Base-by-base conservation (phyloP, 495 filamentous ascomycete species). In the Aspergillus carlsbadensis region DNA sequence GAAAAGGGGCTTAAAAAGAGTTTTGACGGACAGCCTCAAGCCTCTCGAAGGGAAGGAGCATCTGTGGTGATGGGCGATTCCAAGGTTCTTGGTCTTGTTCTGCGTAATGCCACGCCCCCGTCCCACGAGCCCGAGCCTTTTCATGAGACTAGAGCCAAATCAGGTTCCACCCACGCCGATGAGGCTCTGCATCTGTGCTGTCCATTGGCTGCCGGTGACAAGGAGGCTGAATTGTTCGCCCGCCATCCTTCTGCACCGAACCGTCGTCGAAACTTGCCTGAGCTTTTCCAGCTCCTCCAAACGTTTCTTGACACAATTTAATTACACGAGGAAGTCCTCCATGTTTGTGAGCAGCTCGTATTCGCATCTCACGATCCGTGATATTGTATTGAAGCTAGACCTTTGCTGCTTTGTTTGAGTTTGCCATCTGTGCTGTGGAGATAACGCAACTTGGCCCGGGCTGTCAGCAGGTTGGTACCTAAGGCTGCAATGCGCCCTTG, bases 221-320 rank as follows among this genome's bases (percentile, higher is more conserved):
- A 65, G 57, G 63, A 65, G 63, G 63, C 63, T 65, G 63, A 65
- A 65, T 48, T 60, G 54, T 62, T 47, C 53, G 24, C 43, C 52
- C 53, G 24, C 43, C 52, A 10, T 48, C 21, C 35, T 39, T 65
- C 63, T 65, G 63, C 63, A 65, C 35, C 46, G 63, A 65, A 65
- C 52, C 57, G 54, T 52, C 53, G 56, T 65, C 54, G n/a, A 59
- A 65, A 65, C 59, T 59, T 61, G 52, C 52, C 41, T 40, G 34
- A 43, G 20, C 14, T 33, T 14, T 52, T 22, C n/a, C 24, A 33
- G 24, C 20, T 17, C 7, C 18, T 29, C 26, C 8, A 4, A 3
- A 29, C 26, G 8, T 3, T 3, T 29, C 26, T 29, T 29, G 26
- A 29, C 26, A 29, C 26, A 29, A 8, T 4, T 29, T 29, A 29